Evolutionary conservation across 495 filamentous ascomycete species (phyloP).

Genomic region (Hypomontagnella monticulosa): DNA sequence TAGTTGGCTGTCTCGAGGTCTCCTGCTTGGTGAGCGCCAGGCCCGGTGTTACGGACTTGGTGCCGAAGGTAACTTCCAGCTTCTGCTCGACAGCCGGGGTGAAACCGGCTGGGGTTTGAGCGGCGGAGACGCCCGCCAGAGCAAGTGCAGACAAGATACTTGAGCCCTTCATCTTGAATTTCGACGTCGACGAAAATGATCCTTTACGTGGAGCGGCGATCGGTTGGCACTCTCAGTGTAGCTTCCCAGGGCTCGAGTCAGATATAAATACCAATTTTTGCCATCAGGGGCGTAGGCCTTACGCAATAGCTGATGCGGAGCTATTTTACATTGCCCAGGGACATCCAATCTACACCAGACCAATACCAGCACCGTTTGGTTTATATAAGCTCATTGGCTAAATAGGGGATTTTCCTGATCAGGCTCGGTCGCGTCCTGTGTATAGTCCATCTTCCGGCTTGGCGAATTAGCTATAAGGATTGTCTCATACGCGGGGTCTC

Average conservation of each 20-base stretch:
- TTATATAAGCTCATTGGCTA: conserved; percentile 40
- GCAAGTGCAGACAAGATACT: conserved; percentile 36
- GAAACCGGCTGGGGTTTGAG: conserved; percentile 58
- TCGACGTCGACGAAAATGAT: neutral
- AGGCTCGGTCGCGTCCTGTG: conserved; percentile 21
- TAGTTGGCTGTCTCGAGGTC: conserved; percentile 52
- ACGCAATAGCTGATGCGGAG: conserved; percentile 32
- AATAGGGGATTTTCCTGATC: conserved; percentile 40
- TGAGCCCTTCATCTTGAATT: conserved; percentile 39
- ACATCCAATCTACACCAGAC: conserved; percentile 28
- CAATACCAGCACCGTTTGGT: conserved; percentile 18
- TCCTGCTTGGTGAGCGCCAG: conserved; percentile 51
- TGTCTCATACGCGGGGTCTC: conserved; percentile 28
- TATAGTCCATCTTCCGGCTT: conserved; percentile 40
- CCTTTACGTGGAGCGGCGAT: neutral
- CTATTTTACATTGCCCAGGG: conserved; percentile 20
- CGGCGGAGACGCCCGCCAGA: conserved; percentile 37
- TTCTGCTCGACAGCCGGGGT: conserved; percentile 49
- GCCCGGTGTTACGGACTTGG: conserved; percentile 53
- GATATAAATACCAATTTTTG: conserved; percentile 29
- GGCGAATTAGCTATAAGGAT: conserved; percentile 35
- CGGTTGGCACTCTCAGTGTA: neutral
- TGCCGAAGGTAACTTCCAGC: conserved; percentile 57
- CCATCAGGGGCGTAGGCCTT: conserved; percentile 4
- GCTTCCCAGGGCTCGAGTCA: conserved; percentile 7